Evolutionary conservation across 768 basidiomycete species (phyloP), one percentile per base, ranked within the genome.

Genomic region (Tylopilus felleus): DNA sequence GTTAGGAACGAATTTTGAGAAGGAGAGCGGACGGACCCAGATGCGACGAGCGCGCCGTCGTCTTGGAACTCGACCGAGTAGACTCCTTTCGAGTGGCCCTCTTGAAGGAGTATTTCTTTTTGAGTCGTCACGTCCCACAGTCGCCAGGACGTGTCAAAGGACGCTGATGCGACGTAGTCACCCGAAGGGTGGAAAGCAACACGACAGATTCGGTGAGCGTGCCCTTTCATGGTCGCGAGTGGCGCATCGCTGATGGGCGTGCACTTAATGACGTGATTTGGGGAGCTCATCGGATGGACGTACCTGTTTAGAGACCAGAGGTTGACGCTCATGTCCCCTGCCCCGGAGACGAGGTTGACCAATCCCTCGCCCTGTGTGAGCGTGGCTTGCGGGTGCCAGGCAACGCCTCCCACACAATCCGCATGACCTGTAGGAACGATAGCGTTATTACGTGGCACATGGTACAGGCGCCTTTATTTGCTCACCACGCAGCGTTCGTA

Each of bases 101-200:
- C 95, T 71, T 99, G 97, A 12, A 95, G 71, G 27, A 96, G 73
- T 12, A 99, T 68, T 63, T 97, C 93, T 69, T 84, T 85, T 2
- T 84, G 75, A 0, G 85, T 90, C 48, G 79, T 78, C 14, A 93
- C 87, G 70, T 99, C 96, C 97, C 97, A 99, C 49, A 98, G 71
- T 41, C 97, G 77, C 97, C 97, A 99, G 25, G 96, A 91, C 16
- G 92, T 96, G 70, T 99, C 97, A 63, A 95, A 98, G 58, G 91
- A 93, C 1, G 97, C 95, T 56, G 93, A 95, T 2, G 90, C 95
- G 27, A 97, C 82, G 68, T 95, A 98, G 42, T 87, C 75, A 1
- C 97, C 97, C 0, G 93, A 96, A 2, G 97, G 95, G 70, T 99
- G 97, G 72, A 98, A 99, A 0, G 90, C 92, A 21, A 98, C 88